Base-by-base conservation (phyloP, 495 filamentous ascomycete species). In the Penicillium cataractarum region DNA sequence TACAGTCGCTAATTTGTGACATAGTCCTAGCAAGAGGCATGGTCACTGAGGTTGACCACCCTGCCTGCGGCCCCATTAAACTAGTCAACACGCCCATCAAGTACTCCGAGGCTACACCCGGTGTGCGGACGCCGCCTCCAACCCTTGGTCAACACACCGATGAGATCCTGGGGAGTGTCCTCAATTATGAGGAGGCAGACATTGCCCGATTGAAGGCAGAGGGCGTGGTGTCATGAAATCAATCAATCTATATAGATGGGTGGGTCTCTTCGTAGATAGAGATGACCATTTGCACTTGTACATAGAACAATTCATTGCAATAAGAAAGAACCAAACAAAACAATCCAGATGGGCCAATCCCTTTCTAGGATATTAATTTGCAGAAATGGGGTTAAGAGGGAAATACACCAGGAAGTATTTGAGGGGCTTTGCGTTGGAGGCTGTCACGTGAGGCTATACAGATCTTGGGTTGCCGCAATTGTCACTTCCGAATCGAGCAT, bases 41-140 rank as follows among this genome's bases (percentile, higher is more conserved):
- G 95, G 88, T 99, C 5, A 84, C 87, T 6, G 91, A 95, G 66
- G 80, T 97, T 24, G 86, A 97, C 1, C 95, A 99, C 71, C 86
- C 84, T 4, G 76, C 79, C 3, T 97, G 93, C 70, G 95, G 95
- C 1, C 85, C 87, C 3, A 91, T 98, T 62, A 93, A 93, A 76
- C 70, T 98, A 57, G 86, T 99, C 26, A 97, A 95, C 68, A 93
- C 94, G n/a, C 95, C 95, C 0, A 87, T 99, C 62, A 99, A 99
- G 74, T 98, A 92, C 75, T 97, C 92, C 10, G 85, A 92, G 55
- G 88, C 90, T 10, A 86, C 82, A 58, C 92, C 94, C 1, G 81
- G 87, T n/a, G 85, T 96, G 15, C 79, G 94, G 5, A 90, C 79
- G 6, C 85, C 92, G 22, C 95, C 95, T 48, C 95, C 95, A 12